Conservation (phyloP, 768 basidiomycete genomes). For the Boletus pseudo-olivaceus region DNA sequence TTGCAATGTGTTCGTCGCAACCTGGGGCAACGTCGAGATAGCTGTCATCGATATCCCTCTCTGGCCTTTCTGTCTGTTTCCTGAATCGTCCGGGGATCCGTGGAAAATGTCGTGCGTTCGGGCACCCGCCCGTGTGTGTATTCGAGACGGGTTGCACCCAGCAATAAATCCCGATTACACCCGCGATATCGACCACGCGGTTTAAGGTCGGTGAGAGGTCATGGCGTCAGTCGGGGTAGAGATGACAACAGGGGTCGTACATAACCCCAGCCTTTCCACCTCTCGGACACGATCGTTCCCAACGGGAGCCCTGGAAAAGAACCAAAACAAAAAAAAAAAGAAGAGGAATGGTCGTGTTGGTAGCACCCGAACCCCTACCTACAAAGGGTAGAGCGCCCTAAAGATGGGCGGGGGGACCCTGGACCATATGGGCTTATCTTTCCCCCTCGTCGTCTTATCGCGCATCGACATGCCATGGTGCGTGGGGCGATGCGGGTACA, state of each 20-base stretch:
- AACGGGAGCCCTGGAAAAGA: not conserved
- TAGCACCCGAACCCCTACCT: too few relatives aligned
- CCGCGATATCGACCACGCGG: constrained; percentile 3
- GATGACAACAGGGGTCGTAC: not conserved
- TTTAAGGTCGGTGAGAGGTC: not conserved
- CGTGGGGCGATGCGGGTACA: not conserved
- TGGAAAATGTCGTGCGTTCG: not conserved
- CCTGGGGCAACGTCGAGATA: not conserved
- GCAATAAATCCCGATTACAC: not conserved
- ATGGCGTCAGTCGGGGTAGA: not conserved
- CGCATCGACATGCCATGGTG: not conserved
- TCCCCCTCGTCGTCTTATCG: constrained; percentile 1
- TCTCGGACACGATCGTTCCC: not conserved
- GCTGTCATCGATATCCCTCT: not conserved
- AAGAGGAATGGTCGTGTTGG: not conserved
- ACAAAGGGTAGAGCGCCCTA: too few relatives aligned
- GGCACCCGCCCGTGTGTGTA: constrained; percentile 1
- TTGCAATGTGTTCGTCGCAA: not conserved
- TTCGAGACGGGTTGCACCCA: not conserved
- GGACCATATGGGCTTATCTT: constrained; percentile 4
- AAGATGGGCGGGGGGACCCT: not conserved
- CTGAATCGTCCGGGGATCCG: not conserved
- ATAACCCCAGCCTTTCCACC: not conserved
- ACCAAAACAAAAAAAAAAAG: not conserved
- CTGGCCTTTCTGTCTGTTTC: not conserved